Evolutionary conservation across 2,329 filamentous ascomycete species (phyloP), one percentile per base, ranked within the genome.

Genomic region (Calcarisporium arbuscula): DNA sequence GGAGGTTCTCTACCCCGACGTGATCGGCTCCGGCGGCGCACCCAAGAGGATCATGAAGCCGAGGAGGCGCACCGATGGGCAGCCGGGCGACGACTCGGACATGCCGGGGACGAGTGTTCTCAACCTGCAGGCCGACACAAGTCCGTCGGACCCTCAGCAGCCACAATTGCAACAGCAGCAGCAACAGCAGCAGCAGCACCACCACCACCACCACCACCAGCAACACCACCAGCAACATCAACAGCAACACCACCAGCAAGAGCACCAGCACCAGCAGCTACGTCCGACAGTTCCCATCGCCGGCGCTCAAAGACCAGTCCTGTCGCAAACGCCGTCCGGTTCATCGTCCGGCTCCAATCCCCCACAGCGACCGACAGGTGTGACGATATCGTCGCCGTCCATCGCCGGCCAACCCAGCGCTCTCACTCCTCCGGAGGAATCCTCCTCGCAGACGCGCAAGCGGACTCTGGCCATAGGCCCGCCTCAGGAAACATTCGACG

Each of bases 1-100:
- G 68, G 72, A 77, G 49, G 64, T 77, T 16, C 57, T 78, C 8
- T 78, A 77, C 39, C 72, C 72, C 19, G 74, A 78, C 36, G 73
- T 78, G 8, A 62, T 77, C 28, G 74, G 74, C 9, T 76, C 74
- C 2, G 71, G 72, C 16, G 74, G 74, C 34, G 72, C 72, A 1
- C 73, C 74, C 1, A 77, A 77, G 50, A 67, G 74, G 19, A 64
- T 77, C 44, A 75, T 74, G 57, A 74, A 72, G 49, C 67, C 70
- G 8, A 60, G 70, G 38, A 58, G 72, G 42, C 65, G 67, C 19
- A 58, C 62, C 15, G 71, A 75, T 22, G 62, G 58, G 8, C 54
- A 67, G 26, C 54, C 58, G 3, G 57, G 57, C 25, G 67, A 70
- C 28, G 66, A 70, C n/a, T 48, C 57, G 4, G 67, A 71, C 17